Conservation (phyloP, 2,329 filamentous ascomycete genomes). For the Penicillium expansum region DNA sequence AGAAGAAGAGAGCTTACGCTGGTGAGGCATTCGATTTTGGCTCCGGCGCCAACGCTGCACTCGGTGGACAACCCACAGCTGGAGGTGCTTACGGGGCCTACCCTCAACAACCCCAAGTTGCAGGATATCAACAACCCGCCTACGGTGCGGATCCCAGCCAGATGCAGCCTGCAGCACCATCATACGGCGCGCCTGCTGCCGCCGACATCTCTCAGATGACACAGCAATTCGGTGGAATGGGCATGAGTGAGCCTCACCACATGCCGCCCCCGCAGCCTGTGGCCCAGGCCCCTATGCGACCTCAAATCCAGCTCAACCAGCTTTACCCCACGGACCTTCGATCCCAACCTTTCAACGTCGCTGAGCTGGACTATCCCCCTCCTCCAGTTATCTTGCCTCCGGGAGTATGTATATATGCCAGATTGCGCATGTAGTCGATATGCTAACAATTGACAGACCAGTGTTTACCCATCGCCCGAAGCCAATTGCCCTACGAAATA, state of each 20-base stretch:
- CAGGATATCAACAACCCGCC: constrained; percentile 42
- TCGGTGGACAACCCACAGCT: constrained; percentile 49
- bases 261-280: constrained; percentile 42
- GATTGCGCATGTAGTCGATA: background rate
- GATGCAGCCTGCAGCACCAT: constrained; percentile 61
- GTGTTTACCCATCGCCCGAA: constrained; percentile 83
- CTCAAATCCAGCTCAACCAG: constrained; percentile 66
- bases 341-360: constrained; percentile 89
- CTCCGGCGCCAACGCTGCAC: constrained; percentile 74
- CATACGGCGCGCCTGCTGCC: constrained; percentile 59
- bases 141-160: constrained; percentile 47
- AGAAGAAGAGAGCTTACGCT: constrained; percentile 92
- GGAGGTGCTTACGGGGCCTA: constrained; percentile 64
- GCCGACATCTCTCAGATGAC: constrained; percentile 69
- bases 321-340: constrained; percentile 89
- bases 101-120: constrained; percentile 51
- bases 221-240: constrained; percentile 78
- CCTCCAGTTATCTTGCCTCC: constrained; percentile 87
- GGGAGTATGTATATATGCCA: constrained; percentile 64
- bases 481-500: constrained; percentile 94
- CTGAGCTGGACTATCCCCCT: constrained; percentile 85
- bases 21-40: constrained; percentile 93
- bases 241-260: constrained; percentile 59
- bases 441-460: constrained; percentile 62
- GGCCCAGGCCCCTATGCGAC: constrained; percentile 42